Conservation (phyloP, 768 basidiomycete species). For the Pleurotus sapidus region DNA sequence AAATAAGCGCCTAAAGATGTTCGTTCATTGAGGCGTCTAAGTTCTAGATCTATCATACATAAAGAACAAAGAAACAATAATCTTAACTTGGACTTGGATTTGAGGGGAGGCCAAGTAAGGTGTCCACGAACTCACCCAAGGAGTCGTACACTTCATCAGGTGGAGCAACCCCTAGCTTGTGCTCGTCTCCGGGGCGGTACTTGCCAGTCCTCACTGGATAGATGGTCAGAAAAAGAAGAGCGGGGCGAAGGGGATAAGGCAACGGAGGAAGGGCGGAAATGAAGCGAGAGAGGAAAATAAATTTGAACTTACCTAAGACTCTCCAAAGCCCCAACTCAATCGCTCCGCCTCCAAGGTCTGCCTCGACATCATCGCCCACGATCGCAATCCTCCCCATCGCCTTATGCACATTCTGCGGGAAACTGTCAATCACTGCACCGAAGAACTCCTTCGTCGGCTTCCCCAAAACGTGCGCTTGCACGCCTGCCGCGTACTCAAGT, state of each 20-base stretch:
- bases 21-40: no score
- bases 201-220: slow-evolving; percentile 63
- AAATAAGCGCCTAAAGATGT: no score
- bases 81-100: background rate
- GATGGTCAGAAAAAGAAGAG: background rate
- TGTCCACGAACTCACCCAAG: slow-evolving; percentile 55
- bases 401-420: background rate
- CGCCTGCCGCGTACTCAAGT: slow-evolving; percentile 51
- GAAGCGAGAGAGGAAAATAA: background rate
- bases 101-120: slow-evolving; percentile 19
- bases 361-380: slow-evolving; percentile 65
- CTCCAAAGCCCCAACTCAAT: slow-evolving; percentile 58
- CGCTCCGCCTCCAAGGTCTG: slow-evolving; percentile 65
- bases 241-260: background rate
- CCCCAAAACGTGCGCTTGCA: slow-evolving; percentile 53
- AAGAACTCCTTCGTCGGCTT: slow-evolving; percentile 64
- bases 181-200: slow-evolving; percentile 61
- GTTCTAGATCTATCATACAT: no score
- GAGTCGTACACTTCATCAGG: slow-evolving; percentile 54
- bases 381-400: slow-evolving; percentile 38
- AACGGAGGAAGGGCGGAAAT: no score
- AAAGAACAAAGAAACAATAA: background rate
- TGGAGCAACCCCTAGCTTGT: slow-evolving; percentile 27
- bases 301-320: slow-evolving; percentile 48
- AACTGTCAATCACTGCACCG: slow-evolving; percentile 46